Evolutionary conservation across 2,329 filamentous ascomycete genomes (phyloP), one percentile per base, ranked within the genome.

Genomic region (Sordariomycetes sp.): DNA sequence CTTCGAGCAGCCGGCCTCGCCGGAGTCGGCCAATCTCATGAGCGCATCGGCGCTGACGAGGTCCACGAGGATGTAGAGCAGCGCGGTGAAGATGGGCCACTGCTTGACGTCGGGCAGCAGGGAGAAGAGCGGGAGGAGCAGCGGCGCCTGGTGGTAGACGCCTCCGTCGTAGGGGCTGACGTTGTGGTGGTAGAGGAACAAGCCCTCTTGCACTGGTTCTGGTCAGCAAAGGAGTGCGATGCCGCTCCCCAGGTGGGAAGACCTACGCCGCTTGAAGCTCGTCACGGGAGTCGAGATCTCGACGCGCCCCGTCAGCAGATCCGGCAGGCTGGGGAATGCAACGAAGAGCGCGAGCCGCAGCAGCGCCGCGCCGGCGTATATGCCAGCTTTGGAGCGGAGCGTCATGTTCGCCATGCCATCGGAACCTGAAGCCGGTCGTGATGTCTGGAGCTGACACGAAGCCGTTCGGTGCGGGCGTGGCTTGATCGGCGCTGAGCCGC

Each of bases 101-200:
- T 61, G 55, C 41, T 70, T 63, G 32, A 77, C 70, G 53, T 80
- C 74, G 8, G 92, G 90, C 29, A 98, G 72, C 29, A 95, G 72
- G 23, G 86, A 85, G 68, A 96, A 95, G 44, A 96, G 72, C 30
- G 90, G 86, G 39, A 98, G 76, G 26, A 98, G 74, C 37, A 98
- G 70, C 31, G 92, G 92, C 27, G 88, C 86, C 69, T 94, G 71
- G 60, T 78, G 72, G 56, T 73, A 80, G 53, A 80, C 86, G 48
- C 92, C 92, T 43, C 92, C 92, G 57, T 98, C 87, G 63, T 96
- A 98, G 2, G 92, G 92, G 39, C 87, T 95, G 37, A 96, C 85
- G 64, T 94, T 93, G 58, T 93, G 86, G 43, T 85, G 88, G 58
- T 96, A 96, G 16, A 98, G 76, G 51, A 94, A 98, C 38, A 98